Conservation (phyloP, 768 basidiomycete genomes). For the Lactarius psammicola region DNA sequence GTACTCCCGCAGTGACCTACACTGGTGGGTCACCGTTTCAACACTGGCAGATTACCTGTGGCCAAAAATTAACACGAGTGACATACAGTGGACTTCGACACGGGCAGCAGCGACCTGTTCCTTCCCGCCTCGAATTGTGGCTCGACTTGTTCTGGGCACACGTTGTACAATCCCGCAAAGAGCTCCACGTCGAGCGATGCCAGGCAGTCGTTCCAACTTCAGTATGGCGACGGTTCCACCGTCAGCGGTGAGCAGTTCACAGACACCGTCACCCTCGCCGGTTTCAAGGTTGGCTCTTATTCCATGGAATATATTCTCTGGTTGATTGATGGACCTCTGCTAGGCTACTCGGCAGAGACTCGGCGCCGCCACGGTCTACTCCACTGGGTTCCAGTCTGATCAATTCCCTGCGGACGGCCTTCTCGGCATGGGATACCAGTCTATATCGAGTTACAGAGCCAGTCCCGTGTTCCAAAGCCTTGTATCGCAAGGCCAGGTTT, state of each 20-base stretch:
- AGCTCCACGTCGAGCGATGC: constrained; percentile 31
- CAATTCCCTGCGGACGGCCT: constrained; percentile 42
- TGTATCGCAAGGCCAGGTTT: constrained; percentile 37
- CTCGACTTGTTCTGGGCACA: constrained; percentile 32
- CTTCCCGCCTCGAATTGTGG: constrained; percentile 37
- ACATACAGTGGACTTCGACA: constrained; percentile 42
- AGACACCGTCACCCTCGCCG: constrained; percentile 44
- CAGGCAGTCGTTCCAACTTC: constrained; percentile 34
- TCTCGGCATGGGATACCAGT: constrained; percentile 40
- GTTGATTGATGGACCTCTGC: constrained; percentile 6
- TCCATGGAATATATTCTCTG: background rate
- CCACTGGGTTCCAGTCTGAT: constrained; percentile 32
- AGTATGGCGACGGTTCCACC: constrained; percentile 42
- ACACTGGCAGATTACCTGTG: too few species aligned
- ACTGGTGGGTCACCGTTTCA: background rate
- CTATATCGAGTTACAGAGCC: constrained; percentile 30
- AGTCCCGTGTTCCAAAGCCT: constrained; percentile 42
- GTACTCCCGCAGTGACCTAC: constrained; percentile 24
- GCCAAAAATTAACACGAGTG: background rate
- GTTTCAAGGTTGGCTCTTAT: constrained; percentile 27
- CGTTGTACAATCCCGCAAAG: background rate
- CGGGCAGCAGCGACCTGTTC: constrained; percentile 36
- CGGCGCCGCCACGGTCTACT: constrained; percentile 46
- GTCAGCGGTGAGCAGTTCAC: constrained; percentile 42
- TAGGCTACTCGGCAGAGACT: constrained; percentile 43